Conservation (phyloP, 2,329 filamentous ascomycete species). For the Aspergillus ochraceus region DNA sequence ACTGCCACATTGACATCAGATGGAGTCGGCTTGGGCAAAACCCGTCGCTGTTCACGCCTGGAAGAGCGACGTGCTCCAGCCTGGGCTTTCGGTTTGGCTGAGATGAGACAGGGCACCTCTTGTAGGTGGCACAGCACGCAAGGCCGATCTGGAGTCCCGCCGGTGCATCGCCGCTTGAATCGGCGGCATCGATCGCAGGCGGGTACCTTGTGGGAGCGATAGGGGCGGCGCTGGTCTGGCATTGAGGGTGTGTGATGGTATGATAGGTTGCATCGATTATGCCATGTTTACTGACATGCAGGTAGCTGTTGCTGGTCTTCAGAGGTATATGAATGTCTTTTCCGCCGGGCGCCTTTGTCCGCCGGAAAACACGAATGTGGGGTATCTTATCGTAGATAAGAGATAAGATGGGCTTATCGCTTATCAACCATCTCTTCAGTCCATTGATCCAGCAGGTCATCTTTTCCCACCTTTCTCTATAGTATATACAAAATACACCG, state of each 20-base stretch:
- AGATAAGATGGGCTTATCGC: background rate
- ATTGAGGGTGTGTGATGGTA: background rate
- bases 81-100: background rate
- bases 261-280: background rate
- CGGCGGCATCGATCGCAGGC: conserved; percentile 23
- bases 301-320: background rate
- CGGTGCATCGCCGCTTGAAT: conserved; percentile 20
- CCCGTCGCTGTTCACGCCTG: background rate
- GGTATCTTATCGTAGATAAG: background rate
- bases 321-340: background rate
- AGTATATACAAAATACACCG: too few species aligned
- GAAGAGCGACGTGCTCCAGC: background rate
- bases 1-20: background rate
- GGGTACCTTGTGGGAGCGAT: conserved; percentile 20
- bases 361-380: background rate
- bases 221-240: conserved; percentile 12
- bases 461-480: too few species aligned
- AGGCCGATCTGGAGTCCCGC: conserved; percentile 14
- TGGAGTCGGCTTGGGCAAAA: background rate
- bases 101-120: conserved; percentile 15
- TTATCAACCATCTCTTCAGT: too few species aligned
- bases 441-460: too few species aligned
- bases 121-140: conserved; percentile 19
- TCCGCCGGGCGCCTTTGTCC: conserved; percentile 3
- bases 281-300: background rate